Base-by-base conservation (phyloP, 306 rosid genomes). In the Prosopis cineraria region DNA sequence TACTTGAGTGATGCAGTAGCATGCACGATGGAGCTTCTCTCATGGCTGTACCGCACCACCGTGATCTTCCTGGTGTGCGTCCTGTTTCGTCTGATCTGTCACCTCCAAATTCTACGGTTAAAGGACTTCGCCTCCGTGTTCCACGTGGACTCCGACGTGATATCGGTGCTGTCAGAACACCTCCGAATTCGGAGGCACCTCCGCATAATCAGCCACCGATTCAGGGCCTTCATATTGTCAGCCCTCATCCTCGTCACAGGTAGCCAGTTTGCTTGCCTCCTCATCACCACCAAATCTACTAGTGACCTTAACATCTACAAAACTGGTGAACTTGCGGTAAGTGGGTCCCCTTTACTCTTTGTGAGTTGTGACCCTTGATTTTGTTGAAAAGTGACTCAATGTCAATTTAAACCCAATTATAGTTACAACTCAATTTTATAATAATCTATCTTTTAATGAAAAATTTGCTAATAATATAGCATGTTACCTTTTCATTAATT, bases 261-360 rank as follows among this genome's bases (percentile, higher is more conserved):
- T 1, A 91, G 93, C 77, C 97, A 92, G 74, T 86, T 95, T 12
- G 88, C 88, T 50, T 86, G 96, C 53, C 85, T 95, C 9, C 91
- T 95, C 0, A 82, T 80, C 24, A 77, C 95, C 0, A 92, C 95
- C 30, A 87, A 87, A 41, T 53, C 79, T 30, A 55, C 73, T 0
- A 43, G 69, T 25, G 78, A 68, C 0, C 72, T 84, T 17, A 78
- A 76, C 29, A 5, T 91, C 36, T 91, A 80, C 82, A 81, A 24
- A 44, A 78, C 92, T 6, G 98, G 98, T 0, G 98, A 95, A 70
- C 93, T 95, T 74, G 91, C 89, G 93, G 98, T 94, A 88, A 14
- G 87, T 34, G 2, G 5, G 11, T 22, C 67, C 39, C n/a, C n/a
- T n/a, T n/a, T n/a, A n/a, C n/a, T n/a, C n/a, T n/a, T n/a, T n/a